Base-by-base conservation (phyloP, 441 rosid genomes). In the Jatropha podagrica region DNA sequence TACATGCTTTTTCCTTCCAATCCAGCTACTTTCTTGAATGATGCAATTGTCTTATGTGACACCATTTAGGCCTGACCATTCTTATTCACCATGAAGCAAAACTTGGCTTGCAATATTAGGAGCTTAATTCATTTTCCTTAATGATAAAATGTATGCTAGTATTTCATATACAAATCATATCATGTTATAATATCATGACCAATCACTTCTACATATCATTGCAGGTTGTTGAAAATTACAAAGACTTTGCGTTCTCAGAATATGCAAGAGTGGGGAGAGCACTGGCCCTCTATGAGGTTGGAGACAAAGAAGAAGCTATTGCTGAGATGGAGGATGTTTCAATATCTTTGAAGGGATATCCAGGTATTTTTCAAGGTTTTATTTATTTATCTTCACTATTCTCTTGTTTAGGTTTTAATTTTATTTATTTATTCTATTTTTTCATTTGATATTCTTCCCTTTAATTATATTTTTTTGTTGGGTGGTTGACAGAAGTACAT, bases 311-410 rank as follows among this genome's bases (percentile, higher is more conserved):
- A 65, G 84, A 87, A 79, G 90, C 89, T 7, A 87, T 85, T 59
- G 84, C 86, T 20, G 89, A 83, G 81, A 87, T 87, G 92, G 92
- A 89, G 78, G 89, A 87, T 77, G 87, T 89, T 77, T 87, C 92
- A 18, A 74, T 87, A 62, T 80, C 89, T 68, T 82, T 89, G 74
- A 89, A 84, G 84, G 90, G 90, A 68, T 88, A 87, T 77, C 90
- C 90, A 51, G 89, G 90, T 84, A 79, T n/a, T 10, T 61, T 40
- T 9, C 40, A 20, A 65, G 26, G 17, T 60, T 71, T 71, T 37
- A 1, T 5, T 51, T 51, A 12, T 3, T 60, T 49, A 18, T 42
- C 11, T 52, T 51, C 32, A 26, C 8, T 48, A 48, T 51, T 38
- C 2, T 38, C 59, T 27, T 10, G 4, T 32, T 41, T 41, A 15